Evolutionary conservation across 306 rosid species (phyloP).

Genomic region (Prunus fruticosa): DNA sequence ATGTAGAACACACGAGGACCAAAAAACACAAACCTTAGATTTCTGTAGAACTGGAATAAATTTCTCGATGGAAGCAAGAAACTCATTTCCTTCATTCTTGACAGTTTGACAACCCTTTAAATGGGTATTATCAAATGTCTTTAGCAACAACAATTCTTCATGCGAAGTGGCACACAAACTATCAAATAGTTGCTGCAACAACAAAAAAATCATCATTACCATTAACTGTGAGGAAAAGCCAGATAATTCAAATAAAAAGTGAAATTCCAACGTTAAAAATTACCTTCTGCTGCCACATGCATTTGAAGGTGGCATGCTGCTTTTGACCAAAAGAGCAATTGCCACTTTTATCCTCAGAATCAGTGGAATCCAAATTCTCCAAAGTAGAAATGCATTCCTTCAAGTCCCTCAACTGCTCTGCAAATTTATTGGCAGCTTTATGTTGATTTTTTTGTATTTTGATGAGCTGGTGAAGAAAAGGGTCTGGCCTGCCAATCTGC

Average conservation of each 20-base stretch:
- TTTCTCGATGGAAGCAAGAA: constrained; percentile 50
- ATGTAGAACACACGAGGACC: constrained; percentile 22
- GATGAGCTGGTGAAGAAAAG: constrained; percentile 69
- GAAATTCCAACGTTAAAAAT: neutral
- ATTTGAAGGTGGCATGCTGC: constrained; percentile 49
- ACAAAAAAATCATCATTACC: constrained; percentile 14
- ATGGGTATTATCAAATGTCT: constrained; percentile 49
- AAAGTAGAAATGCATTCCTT: constrained; percentile 50
- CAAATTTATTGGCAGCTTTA: constrained; percentile 50
- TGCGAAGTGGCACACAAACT: constrained; percentile 42
- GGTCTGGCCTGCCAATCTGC: constrained; percentile 63
- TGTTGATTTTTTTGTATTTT: constrained; percentile 73
- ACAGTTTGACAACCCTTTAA: constrained; percentile 48
- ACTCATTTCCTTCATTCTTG: constrained; percentile 41
- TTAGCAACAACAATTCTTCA: constrained; percentile 68
- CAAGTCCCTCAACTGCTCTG: constrained; percentile 54
- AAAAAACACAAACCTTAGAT: constrained; percentile 60
- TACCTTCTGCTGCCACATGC: constrained; percentile 95
- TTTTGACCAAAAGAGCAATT: constrained; percentile 43
- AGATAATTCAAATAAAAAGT: neutral
- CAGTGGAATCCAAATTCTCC: constrained; percentile 44
- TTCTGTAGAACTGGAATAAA: constrained; percentile 53
- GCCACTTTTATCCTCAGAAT: constrained; percentile 26
- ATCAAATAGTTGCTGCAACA: constrained; percentile 77
- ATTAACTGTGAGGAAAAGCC: constrained; percentile 3